phyloP scores from a whole-genome alignment of 768 basidiomycete species.

The Pleurotus sapidus region DNA sequence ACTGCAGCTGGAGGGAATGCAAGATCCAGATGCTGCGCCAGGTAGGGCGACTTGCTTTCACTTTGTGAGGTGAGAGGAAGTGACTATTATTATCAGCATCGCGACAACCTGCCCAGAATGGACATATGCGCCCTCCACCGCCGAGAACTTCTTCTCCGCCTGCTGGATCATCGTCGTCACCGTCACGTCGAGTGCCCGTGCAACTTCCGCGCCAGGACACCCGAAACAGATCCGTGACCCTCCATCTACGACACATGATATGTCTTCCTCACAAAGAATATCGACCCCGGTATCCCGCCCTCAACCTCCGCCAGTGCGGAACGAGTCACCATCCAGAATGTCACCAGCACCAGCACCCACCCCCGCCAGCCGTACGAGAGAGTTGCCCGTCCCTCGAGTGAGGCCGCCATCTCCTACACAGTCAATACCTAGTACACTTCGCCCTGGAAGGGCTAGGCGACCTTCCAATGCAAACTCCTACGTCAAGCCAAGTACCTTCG shows the following conservation, averaged over 20 bases:
- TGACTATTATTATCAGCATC: conserved; percentile 10
- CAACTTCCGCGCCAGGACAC: conserved; percentile 20
- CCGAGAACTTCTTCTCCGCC: conserved; percentile 7
- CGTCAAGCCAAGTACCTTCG: conserved; percentile 29
- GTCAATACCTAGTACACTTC: conserved; percentile 22
- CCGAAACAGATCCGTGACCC: neutral
- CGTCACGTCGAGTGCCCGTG: conserved; percentile 14
- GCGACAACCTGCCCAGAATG: conserved; percentile 17
- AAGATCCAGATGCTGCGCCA: conserved; percentile 32
- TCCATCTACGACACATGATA: neutral
- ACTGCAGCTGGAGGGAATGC: conserved; percentile 59
- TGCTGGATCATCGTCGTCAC: conserved; percentile 1
- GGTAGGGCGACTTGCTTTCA: conserved; percentile 22
- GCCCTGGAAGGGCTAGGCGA: conserved; percentile 30
- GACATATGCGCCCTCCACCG: conserved; percentile 16
- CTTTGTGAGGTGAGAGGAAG: neutral
- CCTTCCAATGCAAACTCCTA: conserved; percentile 45
- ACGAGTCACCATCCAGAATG: conserved; percentile 29
- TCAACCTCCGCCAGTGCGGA: conserved; percentile 18
- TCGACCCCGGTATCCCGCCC: conserved; percentile 15
- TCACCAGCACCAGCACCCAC: conserved; percentile 28
- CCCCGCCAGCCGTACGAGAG: conserved; percentile 16
- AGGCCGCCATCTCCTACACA: conserved; percentile 33
- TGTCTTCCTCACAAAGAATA: conserved; percentile 17
- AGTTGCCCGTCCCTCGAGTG: conserved; percentile 10